Evolutionary conservation across 2,329 filamentous ascomycete genomes (phyloP), one percentile per base, ranked within the genome.

Genomic region (Colletotrichum sp.): DNA sequence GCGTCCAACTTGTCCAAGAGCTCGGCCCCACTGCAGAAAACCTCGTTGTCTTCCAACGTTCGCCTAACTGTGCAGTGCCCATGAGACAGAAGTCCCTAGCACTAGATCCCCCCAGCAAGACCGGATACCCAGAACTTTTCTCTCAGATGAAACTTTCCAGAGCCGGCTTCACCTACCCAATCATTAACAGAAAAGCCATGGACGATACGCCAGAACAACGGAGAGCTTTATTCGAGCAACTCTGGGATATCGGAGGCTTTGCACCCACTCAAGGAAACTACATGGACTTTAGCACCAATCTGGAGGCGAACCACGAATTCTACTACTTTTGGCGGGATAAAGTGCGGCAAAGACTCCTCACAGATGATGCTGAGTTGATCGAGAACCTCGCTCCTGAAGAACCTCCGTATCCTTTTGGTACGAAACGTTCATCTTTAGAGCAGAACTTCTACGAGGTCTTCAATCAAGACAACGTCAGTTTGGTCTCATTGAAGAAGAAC

Each of bases 401-500:
- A 28, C 66, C 66, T 12, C 66, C 66, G 18, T 69, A 57, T 49
- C 44, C 32, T 10, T 69, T 57, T 30, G 66, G 66, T 6, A 83
- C 81, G 18, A 89, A 87, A 76, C 83, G 87, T 2, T 82, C 85
- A 1, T 84, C 82, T 1, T 82, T 89, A 1, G 87, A 89, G 67
- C 80, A 85, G 28, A 79, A 80, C 16, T 89, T 86, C 79, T 89
- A 85, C 73, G 88, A 89, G 71, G 81, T 85, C 0, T 86, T 86
- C 72, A 85, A 88, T 72, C 82, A 84, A n/a, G 78, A 81, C 1
- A 85, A 86, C 36, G 85, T 89, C 8, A 78, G 85, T 2, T 74
- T 89, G 18, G 81, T 89, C 12, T 82, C 87, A 68, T 78, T 87
- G n/a, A 70, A 70, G 57, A 57, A 30, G 9, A 74, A 70, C 36